phyloP scores from a whole-genome alignment of 805 yeast species.

The Sugiyamaella boreocaroliniensis region DNA sequence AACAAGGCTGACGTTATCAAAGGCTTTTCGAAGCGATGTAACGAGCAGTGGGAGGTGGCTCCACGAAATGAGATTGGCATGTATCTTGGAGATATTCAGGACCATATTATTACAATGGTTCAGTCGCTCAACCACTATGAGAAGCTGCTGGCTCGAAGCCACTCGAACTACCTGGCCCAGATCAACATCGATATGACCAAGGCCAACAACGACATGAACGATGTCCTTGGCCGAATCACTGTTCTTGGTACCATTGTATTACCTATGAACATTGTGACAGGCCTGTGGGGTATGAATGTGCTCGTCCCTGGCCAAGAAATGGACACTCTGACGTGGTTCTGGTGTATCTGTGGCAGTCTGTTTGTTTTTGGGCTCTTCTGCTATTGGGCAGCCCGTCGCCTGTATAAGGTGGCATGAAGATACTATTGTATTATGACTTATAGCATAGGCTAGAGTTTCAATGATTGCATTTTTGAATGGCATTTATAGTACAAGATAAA shows the following conservation, averaged over 20 bases:
- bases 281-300: constrained; percentile 98
- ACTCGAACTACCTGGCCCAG: constrained; percentile 92
- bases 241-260: constrained; percentile 90
- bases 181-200: constrained; percentile 96
- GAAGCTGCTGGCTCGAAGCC: constrained; percentile 87
- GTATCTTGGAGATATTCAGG: constrained; percentile 96
- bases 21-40: constrained; percentile 87
- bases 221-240: constrained; percentile 88
- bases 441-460: background rate
- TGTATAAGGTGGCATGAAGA: constrained; percentile 1
- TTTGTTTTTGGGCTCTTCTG: constrained; percentile 27
- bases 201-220: constrained; percentile 95
- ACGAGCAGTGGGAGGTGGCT: constrained; percentile 73
- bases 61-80: constrained; percentile 84
- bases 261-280: constrained; percentile 93
- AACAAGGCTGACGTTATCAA: constrained; percentile 96
- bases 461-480: background rate
- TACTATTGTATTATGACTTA: constrained; percentile 12
- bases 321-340: constrained; percentile 62
- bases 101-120: constrained; percentile 95
- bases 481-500: background rate
- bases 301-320: constrained; percentile 85
- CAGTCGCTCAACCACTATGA: constrained; percentile 92
- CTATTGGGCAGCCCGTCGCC: constrained; percentile 17
- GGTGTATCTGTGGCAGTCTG: constrained; percentile 30